Evolutionary conservation across 2,329 filamentous ascomycete genomes (phyloP), one percentile per base, ranked within the genome.

Genomic region (Ophiobolus disseminans): DNA sequence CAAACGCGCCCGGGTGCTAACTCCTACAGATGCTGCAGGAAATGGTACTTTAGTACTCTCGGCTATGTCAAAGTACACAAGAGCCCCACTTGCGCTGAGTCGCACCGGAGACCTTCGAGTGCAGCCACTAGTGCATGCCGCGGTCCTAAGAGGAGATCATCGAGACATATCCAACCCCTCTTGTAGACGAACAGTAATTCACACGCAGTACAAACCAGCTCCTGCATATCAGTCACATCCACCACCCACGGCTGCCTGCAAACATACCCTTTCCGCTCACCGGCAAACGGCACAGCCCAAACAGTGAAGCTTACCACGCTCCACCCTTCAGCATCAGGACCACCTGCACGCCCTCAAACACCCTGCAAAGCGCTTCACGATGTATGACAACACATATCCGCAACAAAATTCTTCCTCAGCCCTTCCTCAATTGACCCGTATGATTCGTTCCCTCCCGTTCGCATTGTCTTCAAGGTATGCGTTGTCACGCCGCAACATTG

Each of bases 371-470:
- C 21, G 26, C 38, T 28, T 47, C 55, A 41, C 50, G 42, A 37
- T 74, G 43, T 45, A 45, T 47, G 38, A 60, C 3, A 65, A 60
- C 14, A 60, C 53, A 14, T 14, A n/a, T 32, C 13, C 9, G n/a
- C n/a, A 11, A 14, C 30, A 32, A 32, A 13, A 14, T n/a, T 3
- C 9, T 70, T 63, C 16, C 62, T 53, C 46, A 37, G 16, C 26
- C 37, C 17, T 13, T 16, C 13, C 17, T 26, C 28, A 35, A 46
- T 40, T 41, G 28, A 16, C 40, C 31, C 5, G 19, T 38, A 14
- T 49, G 30, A 57, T 58, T 64, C 54, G 57, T 48, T 57, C 54
- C 57, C 56, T 60, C 54, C 50, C 21, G 58, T 65, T 61, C 57
- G 58, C 51, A 56, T 45, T 41, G 28, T 37, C 47, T 45, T 48